Evolutionary conservation across 257 asterid genomes (phyloP), one percentile per base, ranked within the genome.

Genomic region (Solanum commersonii): DNA sequence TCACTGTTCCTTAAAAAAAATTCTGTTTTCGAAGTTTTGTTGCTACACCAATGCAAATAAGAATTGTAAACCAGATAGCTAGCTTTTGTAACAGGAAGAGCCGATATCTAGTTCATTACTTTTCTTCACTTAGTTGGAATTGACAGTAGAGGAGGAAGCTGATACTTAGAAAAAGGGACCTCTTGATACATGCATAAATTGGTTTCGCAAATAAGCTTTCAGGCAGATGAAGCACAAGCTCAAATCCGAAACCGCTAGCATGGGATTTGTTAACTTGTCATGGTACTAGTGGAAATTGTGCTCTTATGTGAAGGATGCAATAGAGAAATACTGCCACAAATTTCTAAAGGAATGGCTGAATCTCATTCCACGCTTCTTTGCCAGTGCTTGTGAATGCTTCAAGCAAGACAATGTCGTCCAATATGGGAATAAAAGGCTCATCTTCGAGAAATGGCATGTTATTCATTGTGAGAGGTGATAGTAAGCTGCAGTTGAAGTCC

Each of bases 391-490:
- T 89, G 71, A 90, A 79, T 60, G 90, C 87, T 37, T 87, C 91
- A 29, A 90, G 72, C 35, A 63, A 44, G 79, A 90, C 83, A 46
- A 81, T 46, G 72, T 87, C 84, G 31, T 93, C 94, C 49, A 89
- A 60, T 29, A 88, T 68, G 87, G 93, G 94, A 86, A 89, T 33
- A 81, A 89, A 91, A 5, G 87, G 76, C 29, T 89, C 91, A 49
- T 85, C 92, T 71, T 88, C 86, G 34, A 87, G 65, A 71, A 88
- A 86, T 31, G 91, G 83, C 70, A 84, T 29, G 60, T 46, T 81
- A 29, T 89, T 84, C 34, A 82, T 56, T 4, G 86, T 44, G 16
- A 60, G 60, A 22, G 89, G 90, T 29, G 87, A 77, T 70, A 42
- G 29, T 37, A 88, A 38, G 38, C 84, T 52, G 67, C 84, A 83